These are phyloP conservation scores for Exophiala bonariae DNA, from an alignment of 2,329 filamentous ascomycete genomes.

Conservation along the genomic window DNA sequence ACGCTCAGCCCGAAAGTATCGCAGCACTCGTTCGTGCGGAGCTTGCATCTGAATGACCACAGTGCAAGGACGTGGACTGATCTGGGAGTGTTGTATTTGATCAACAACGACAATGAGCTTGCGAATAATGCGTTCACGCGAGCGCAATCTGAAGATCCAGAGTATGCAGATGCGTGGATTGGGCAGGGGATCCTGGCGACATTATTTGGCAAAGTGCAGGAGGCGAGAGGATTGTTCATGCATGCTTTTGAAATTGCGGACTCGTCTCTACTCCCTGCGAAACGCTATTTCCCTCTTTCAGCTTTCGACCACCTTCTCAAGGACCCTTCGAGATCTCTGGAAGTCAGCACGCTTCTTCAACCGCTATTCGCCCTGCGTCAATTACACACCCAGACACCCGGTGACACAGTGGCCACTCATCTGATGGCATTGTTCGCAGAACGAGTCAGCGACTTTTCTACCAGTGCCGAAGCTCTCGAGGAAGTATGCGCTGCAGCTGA, in stretches of 20 bases:
- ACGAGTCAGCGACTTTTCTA: conserved; percentile 67
- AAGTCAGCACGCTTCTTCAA: conserved; percentile 65
- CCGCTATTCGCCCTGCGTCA: conserved; percentile 88
- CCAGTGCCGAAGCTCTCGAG: conserved; percentile 65
- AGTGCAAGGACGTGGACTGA: conserved; percentile 88
- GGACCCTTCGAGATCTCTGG: conserved; percentile 46
- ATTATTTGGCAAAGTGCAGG: conserved; percentile 69
- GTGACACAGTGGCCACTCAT: conserved; percentile 72
- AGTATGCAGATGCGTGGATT: conserved; percentile 90
- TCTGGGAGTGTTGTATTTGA: conserved; percentile 78
- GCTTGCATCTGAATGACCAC: conserved; percentile 87
- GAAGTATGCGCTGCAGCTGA: conserved; percentile 71
- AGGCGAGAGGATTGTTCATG: conserved; percentile 82
- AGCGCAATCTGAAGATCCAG: conserved; percentile 90
- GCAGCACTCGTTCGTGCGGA: conserved; percentile 90
- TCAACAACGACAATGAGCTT: conserved; percentile 80
- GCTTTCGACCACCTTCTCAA: conserved; percentile 78
- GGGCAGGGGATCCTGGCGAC: conserved; percentile 86
- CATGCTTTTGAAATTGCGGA: conserved; percentile 93
- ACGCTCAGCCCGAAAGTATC: conserved; percentile 81
- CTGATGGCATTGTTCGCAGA: conserved; percentile 80
- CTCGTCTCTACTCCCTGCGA: conserved; percentile 69
- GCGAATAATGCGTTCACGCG: conserved; percentile 87
- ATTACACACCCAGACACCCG: conserved; percentile 68
- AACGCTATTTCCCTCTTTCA: conserved; percentile 76